Base-by-base conservation (phyloP, 139 green algal species). In the Chlorella sp. region DNA sequence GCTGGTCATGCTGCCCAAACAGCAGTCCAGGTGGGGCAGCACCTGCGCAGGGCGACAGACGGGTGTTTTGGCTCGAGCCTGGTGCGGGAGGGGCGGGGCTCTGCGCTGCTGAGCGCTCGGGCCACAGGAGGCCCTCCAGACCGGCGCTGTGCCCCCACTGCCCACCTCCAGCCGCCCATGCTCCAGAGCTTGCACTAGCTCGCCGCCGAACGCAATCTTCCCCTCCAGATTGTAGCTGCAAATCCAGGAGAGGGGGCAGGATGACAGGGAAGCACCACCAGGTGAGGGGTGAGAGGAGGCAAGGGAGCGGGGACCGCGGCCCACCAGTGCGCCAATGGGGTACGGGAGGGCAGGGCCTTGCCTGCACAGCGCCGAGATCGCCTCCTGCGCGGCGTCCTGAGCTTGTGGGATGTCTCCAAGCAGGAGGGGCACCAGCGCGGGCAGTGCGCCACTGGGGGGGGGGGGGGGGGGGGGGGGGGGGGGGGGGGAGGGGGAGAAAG, bases 171-270 rank as follows among this genome's bases (percentile, higher is more conserved):
- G 36, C 29, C 65, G 29, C 19, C 69, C 69, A 72, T 25, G 27
- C 2, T 67, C n/a, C 58, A 79, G 25, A 35, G 40, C 56, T 53
- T 74, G 41, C 42, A 74, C 69, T 17, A 82, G 56, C 2, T 15
- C 35, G 59, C 79, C 77, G 3, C 79, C n/a, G 43, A 72, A 68
- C 0, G 43, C 48, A 23, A 83, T 46, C 60, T 83, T 83, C n/a
- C 40, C 73, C 51, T 81, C 40, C 43, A 42, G 27, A 71, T 77
- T 77, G 33, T 25, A 75, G 17, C 23, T n/a, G 11, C 5, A 66
- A 21, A 69, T 38, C 8, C 21, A 38, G 23, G 36, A 40, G n/a
- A 73, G 40, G 27, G 27, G 29, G 38, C 35, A n/a, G 35, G 36
- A 45, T 25, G 15, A 45, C 11, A n/a, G 29, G 15, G 19, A 67